Evolutionary conservation across 2,329 filamentous ascomycete species (phyloP).

Genomic region (Sclerotinia glacialis): DNA sequence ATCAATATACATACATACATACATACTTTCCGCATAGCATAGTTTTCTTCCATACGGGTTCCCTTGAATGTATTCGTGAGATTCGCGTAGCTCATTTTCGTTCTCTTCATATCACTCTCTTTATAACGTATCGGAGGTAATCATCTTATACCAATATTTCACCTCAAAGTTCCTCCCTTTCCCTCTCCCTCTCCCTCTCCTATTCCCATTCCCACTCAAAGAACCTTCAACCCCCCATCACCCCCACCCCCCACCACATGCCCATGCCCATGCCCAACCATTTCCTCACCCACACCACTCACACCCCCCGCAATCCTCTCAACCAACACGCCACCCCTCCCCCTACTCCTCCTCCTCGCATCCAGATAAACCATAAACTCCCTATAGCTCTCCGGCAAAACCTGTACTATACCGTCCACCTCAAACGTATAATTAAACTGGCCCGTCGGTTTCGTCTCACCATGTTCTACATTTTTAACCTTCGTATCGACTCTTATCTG

Average conservation of each 20-base stretch:
- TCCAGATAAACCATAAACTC: conserved; percentile 43
- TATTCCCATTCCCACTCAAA: not conserved
- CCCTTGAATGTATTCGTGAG: too few species aligned
- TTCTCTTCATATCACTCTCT: too few species aligned
- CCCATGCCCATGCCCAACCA: too few species aligned
- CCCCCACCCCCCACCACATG: not conserved
- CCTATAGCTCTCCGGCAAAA: conserved; percentile 54
- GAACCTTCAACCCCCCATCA: not conserved
- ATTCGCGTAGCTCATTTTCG: too few species aligned
- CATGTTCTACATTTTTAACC: conserved; percentile 67
- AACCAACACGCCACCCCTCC: conserved; percentile 19
- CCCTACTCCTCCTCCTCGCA: conserved; percentile 39
- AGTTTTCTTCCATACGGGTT: too few species aligned
- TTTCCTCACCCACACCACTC: conserved; percentile 26
- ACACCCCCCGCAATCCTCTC: conserved; percentile 19
- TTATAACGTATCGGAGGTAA: too few species aligned
- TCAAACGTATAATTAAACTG: conserved; percentile 72
- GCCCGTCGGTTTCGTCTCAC: conserved; percentile 63
- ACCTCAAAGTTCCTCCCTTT: not conserved
- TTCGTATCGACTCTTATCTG: conserved; percentile 67
- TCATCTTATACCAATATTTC: too few species aligned
- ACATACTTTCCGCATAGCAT: too few species aligned
- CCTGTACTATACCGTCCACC: conserved; percentile 61
- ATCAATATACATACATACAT: too few species aligned
- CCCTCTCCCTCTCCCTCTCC: not conserved